Conservation (phyloP, 2,329 filamentous ascomycete species). For the Penicillium decumbens region DNA sequence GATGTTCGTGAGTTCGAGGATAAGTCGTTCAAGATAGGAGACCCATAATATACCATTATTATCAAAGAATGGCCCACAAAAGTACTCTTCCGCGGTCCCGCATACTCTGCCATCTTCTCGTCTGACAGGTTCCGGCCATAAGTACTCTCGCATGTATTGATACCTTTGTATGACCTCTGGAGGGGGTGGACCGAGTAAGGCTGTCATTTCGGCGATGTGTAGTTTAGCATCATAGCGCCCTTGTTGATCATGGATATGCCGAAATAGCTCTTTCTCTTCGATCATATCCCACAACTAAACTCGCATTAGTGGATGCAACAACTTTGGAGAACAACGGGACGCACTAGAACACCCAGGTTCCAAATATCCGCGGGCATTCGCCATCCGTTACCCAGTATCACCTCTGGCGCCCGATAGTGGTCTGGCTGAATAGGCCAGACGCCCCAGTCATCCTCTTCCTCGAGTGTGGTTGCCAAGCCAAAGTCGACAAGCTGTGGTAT, state of each 20-base stretch:
- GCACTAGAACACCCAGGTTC: slow-evolving; percentile 39
- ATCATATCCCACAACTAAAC: slow-evolving; percentile 38
- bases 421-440: slow-evolving; percentile 43
- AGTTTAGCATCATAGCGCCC: slow-evolving; percentile 36
- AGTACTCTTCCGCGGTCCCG: slow-evolving; percentile 33
- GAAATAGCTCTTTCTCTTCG: slow-evolving; percentile 37
- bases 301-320: slow-evolving; percentile 23
- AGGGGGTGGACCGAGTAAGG: slow-evolving; percentile 39
- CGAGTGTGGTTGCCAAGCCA: slow-evolving; percentile 33
- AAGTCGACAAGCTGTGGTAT: slow-evolving; percentile 37
- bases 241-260: slow-evolving; percentile 31
- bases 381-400: slow-evolving; percentile 39
- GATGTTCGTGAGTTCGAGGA: slow-evolving; percentile 21
- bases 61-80: slow-evolving; percentile 37
- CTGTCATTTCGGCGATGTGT: slow-evolving; percentile 44
- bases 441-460: slow-evolving; percentile 42
- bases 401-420: slow-evolving; percentile 40
- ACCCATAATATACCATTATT: slow-evolving; percentile 26
- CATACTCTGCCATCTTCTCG: slow-evolving; percentile 29
- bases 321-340: slow-evolving; percentile 14
- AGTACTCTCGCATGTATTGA: slow-evolving; percentile 28
- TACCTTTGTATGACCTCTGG: slow-evolving; percentile 35
- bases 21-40: slow-evolving; percentile 9
- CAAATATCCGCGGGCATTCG: slow-evolving; percentile 40
- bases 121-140: slow-evolving; percentile 29